A percentile compares a stretch with the other conserved stretches of the same genome.
These are phyloP conservation scores for Plasmopara viticola DNA, from an alignment of 352 stramenopile species.

Conservation along the genomic window DNA sequence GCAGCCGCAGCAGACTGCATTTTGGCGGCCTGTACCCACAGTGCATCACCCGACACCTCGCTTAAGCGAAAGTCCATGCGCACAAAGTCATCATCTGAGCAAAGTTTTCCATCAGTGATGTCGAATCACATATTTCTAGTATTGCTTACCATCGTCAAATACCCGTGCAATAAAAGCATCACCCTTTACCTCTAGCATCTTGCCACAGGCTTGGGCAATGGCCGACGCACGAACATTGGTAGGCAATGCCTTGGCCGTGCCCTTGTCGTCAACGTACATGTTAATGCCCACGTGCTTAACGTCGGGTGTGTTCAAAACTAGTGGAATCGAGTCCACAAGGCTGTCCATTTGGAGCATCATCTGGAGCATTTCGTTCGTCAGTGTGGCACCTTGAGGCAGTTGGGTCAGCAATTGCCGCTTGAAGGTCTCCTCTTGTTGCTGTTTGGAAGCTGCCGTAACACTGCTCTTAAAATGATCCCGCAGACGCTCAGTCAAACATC, in stretches of 20 bases:
- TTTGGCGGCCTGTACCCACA: conserved; percentile 67
- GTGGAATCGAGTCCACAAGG: conserved; percentile 81
- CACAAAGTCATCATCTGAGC: conserved; percentile 71
- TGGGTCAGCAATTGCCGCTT: conserved; percentile 75
- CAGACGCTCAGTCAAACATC: conserved; percentile 77
- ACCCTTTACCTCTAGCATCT: conserved; percentile 78
- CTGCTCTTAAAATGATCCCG: conserved; percentile 69
- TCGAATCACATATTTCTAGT: neutral
- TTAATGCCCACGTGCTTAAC: conserved; percentile 74
- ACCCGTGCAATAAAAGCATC: conserved; percentile 85
- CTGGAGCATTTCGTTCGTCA: conserved; percentile 72
- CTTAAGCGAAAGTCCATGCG: conserved; percentile 74
- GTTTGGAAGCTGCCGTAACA: conserved; percentile 19
- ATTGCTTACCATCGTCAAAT: conserved; percentile 71
- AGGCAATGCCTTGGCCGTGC: conserved; percentile 74
- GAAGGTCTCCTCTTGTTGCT: conserved; percentile 70
- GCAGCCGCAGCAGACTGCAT: conserved; percentile 30
- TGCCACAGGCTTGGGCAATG: conserved; percentile 75
- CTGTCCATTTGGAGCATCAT: conserved; percentile 88
- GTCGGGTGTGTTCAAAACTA: conserved; percentile 74
- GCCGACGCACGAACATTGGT: conserved; percentile 74
- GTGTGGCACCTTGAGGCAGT: conserved; percentile 48
- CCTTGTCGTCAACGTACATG: conserved; percentile 89
- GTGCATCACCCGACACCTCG: conserved; percentile 55
- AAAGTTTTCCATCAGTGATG: conserved; percentile 8